Evolutionary conservation across 768 basidiomycete genomes (phyloP).

Genomic region (Tricholoma terreum): DNA sequence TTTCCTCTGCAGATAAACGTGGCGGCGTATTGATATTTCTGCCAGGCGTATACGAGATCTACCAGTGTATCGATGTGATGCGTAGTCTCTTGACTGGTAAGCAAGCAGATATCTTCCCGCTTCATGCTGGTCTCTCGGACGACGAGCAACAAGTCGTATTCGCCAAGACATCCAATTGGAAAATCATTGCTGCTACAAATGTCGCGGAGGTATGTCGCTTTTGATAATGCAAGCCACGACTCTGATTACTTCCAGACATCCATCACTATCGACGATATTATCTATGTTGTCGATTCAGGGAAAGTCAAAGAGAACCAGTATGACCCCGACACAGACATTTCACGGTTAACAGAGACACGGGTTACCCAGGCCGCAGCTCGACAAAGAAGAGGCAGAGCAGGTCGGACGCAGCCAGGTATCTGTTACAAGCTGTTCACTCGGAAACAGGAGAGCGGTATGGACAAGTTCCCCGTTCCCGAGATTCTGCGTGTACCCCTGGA

Average conservation of each 20-base stretch:
- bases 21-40: constrained; percentile 86
- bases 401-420: constrained; percentile 74
- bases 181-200: constrained; percentile 87
- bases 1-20: constrained; percentile 40
- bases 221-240: neutral
- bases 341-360: constrained; percentile 76
- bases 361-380: constrained; percentile 73
- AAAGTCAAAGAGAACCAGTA: constrained; percentile 82
- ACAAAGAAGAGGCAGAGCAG: constrained; percentile 88
- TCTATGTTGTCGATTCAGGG: constrained; percentile 82
- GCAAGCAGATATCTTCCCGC: constrained; percentile 59
- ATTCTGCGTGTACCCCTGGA: constrained; percentile 87
- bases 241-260: constrained; percentile 54
- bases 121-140: constrained; percentile 86
- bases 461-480: constrained; percentile 76
- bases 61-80: constrained; percentile 67
- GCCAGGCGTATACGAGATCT: constrained; percentile 85
- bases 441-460: constrained; percentile 66
- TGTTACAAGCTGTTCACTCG: constrained; percentile 90
- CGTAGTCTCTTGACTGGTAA: constrained; percentile 30
- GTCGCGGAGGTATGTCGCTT: constrained; percentile 69
- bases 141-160: constrained; percentile 85
- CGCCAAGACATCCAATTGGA: constrained; percentile 58
- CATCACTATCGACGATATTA: constrained; percentile 86
- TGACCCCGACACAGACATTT: constrained; percentile 69